A percentile compares a stretch with the other conserved stretches of the same genome.
Evolutionary conservation across 805 yeast species (phyloP).

Genomic region (Candida lessepsii): DNA sequence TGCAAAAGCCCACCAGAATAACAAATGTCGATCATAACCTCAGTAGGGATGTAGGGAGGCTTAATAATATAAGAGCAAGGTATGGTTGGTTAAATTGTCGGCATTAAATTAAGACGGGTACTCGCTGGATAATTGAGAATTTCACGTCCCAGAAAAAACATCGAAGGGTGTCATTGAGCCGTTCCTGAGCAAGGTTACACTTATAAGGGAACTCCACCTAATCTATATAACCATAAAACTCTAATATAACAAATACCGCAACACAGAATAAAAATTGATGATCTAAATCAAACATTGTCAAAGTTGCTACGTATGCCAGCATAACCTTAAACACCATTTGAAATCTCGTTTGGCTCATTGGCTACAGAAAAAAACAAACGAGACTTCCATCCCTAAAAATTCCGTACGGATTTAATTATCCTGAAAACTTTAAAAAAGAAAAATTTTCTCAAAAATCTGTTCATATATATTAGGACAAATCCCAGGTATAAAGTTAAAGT

Average conservation of each 20-base stretch:
- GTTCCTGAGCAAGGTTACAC: too few species aligned
- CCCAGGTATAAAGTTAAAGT: conserved; percentile 2
- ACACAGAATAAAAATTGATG: too few species aligned
- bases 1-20: too few species aligned
- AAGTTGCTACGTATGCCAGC: too few species aligned
- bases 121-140: conserved; percentile 4
- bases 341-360: conserved; percentile 7
- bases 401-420: conserved; percentile 8
- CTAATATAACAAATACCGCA: too few species aligned
- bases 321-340: neutral
- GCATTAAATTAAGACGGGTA: conserved; percentile 1
- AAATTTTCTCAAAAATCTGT: conserved; percentile 5
- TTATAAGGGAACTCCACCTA: too few species aligned
- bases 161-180: conserved; percentile 2
- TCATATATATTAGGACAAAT: conserved; percentile 5
- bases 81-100: conserved; percentile 1
- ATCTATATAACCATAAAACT: too few species aligned
- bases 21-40: too few species aligned
- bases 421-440: conserved; percentile 5
- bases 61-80: neutral
- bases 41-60: too few species aligned
- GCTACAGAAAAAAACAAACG: conserved; percentile 4
- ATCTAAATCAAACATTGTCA: too few species aligned
- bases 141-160: neutral
- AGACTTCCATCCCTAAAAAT: conserved; percentile 6